These are phyloP conservation scores for Glomus cerebriforme DNA, from an alignment of 192 early-diverging fungal species.

Conservation along the genomic window DNA sequence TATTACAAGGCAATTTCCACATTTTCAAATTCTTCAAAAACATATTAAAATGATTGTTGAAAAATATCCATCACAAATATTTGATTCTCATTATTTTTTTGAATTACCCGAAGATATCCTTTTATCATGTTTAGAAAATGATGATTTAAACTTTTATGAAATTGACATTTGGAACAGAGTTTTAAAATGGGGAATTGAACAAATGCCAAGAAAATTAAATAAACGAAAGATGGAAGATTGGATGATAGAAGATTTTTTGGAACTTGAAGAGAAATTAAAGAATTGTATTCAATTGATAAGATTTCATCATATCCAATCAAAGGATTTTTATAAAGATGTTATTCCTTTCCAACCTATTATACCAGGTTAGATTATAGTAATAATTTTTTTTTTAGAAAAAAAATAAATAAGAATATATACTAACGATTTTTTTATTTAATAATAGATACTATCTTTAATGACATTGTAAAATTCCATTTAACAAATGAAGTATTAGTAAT, in stretches of 20 bases:
- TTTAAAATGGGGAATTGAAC: neutral
- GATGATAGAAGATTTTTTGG: neutral
- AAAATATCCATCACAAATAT: neutral
- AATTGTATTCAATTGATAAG: neutral
- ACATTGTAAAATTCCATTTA: neutral
- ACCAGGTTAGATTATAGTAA: neutral
- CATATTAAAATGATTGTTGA: neutral
- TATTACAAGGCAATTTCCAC: neutral
- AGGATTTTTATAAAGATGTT: neutral
- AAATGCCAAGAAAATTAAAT: neutral
- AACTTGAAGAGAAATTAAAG: conserved; percentile 1
- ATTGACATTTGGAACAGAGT: neutral
- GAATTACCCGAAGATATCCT: neutral
- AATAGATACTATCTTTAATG: neutral
- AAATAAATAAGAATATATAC: too few relatives aligned
- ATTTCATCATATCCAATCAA: neutral
- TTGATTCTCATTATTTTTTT: neutral
- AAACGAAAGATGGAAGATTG: neutral
- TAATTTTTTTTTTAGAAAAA: too few relatives aligned
- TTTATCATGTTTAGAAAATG: neutral
- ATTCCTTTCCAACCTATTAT: neutral
- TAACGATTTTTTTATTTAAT: neutral
- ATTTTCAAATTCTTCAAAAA: neutral
- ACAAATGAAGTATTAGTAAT: neutral
- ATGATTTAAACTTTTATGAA: neutral